Evolutionary conservation across 805 yeast genomes (phyloP), one percentile per base, ranked within the genome.

Genomic region (Suhomyces faveliae): DNA sequence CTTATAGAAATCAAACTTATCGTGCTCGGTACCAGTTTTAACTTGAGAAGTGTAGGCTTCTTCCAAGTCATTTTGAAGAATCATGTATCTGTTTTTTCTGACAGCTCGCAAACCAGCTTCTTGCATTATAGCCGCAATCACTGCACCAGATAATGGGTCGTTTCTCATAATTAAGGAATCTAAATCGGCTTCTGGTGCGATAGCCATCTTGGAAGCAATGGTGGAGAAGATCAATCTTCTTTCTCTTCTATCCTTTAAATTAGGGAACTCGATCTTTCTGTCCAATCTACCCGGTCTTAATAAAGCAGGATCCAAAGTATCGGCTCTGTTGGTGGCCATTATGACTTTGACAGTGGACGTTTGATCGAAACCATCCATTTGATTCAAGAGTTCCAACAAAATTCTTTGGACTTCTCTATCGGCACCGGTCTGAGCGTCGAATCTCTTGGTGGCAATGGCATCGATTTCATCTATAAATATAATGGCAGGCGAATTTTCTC

Each of bases 301-400:
- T 62, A 94, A 74, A 1, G 99, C 99, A n/a, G 99, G 99, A 73
- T 94, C 99, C 59, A 94, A 77, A 11, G 91, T 96, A 65, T 94
- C 99, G 35, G 94, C 97, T 74, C 99, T 87, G 72, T 94, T 94
- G 10, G 99, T 94, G 37, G 99, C 99, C 99, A 94, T 94, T 54
- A 94, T 94, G 30, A 94, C 97, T 74, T 94, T 94, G 45, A 94
- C 99, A 54, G 90, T 91, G 5, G 96, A 83, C 1, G 87, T 75
- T 74, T 94, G 99, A 65, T 94, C 99, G 60, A 94, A 94, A 43
- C 99, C 99, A 71, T 94, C 99, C 99, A 94, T 94, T 74, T 94
- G 99, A 61, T 95, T 94, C 61, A 94, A 79, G 63, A 94, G 78
- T 74, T 94, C 99, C 64, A 94, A 85, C 68, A 94, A 77, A 57